A percentile compares a stretch with the other conserved stretches of the same genome.
Evolutionary conservation across 768 basidiomycete species (phyloP).

Genomic region (Macrolepiota albuminosa): DNA sequence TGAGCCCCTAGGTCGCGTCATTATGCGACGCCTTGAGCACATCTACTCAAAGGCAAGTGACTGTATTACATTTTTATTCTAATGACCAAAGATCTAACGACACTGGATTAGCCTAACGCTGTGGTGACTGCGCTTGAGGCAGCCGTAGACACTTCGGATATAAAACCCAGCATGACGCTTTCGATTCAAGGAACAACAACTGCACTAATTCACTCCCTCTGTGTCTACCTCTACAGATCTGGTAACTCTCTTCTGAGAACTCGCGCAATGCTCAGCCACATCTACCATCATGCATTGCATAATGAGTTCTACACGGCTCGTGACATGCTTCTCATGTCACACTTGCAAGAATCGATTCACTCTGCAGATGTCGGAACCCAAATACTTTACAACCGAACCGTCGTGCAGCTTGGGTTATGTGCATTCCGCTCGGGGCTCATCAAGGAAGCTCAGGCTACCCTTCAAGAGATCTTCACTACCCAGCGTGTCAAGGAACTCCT

Average conservation of each 20-base stretch:
- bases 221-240: constrained; percentile 89
- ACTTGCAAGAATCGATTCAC: constrained; percentile 94
- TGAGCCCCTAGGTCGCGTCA: constrained; percentile 80
- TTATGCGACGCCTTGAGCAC: constrained; percentile 95
- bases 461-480: constrained; percentile 94
- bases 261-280: constrained; percentile 95
- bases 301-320: constrained; percentile 96
- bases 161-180: constrained; percentile 61
- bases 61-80: background rate
- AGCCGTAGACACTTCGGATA: constrained; percentile 49
- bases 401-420: constrained; percentile 95
- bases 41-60: constrained; percentile 89
- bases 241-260: constrained; percentile 91
- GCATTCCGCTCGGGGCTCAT: constrained; percentile 96
- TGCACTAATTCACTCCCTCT: constrained; percentile 81
- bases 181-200: constrained; percentile 53
- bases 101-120: constrained; percentile 71
- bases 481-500: constrained; percentile 96
- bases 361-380: constrained; percentile 96
- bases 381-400: constrained; percentile 95
- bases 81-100: constrained; percentile 6
- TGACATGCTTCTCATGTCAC: constrained; percentile 98
- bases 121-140: constrained; percentile 89
- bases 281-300: constrained; percentile 94
- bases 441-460: constrained; percentile 86